Evolutionary conservation across 2,329 filamentous ascomycete species (phyloP).

Genomic region (Sarocladiaceae sp.): DNA sequence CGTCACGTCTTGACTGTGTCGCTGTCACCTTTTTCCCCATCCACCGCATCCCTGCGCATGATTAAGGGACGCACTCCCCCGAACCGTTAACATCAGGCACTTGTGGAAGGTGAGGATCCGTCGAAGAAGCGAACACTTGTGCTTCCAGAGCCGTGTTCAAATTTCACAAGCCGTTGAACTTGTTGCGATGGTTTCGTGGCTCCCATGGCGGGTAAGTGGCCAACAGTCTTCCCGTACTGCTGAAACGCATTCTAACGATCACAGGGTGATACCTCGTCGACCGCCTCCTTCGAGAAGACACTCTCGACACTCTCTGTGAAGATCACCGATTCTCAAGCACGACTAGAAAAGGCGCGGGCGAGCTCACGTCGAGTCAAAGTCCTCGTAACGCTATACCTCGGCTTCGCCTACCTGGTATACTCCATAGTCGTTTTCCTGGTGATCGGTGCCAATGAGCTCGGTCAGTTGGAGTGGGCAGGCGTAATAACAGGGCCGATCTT

Average conservation of each 20-base stretch:
- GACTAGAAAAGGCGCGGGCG: constrained; percentile 69
- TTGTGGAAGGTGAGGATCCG: too few relatives aligned
- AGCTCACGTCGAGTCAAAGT: constrained; percentile 75
- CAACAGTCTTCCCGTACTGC: too few relatives aligned
- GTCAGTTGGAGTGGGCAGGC: constrained; percentile 70
- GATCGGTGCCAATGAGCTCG: constrained; percentile 77
- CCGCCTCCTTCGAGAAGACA: constrained; percentile 89
- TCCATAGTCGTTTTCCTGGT: constrained; percentile 78
- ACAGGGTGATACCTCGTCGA: constrained; percentile 69
- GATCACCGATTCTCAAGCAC: constrained; percentile 70
- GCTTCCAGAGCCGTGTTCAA: too few relatives aligned
- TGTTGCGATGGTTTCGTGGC: constrained; percentile 72
- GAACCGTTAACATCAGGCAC: too few relatives aligned
- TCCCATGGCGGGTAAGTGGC: constrained; percentile 72
- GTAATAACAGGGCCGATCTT: constrained; percentile 73
- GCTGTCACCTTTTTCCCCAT: neutral
- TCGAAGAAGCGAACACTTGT: too few relatives aligned
- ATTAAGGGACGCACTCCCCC: too few relatives aligned
- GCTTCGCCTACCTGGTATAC: constrained; percentile 86
- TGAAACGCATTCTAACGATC: neutral
- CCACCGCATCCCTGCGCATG: too few relatives aligned
- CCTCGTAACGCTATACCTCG: constrained; percentile 85
- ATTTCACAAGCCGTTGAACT: neutral
- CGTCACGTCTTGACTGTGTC: neutral
- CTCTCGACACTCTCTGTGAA: constrained; percentile 78